Conservation (phyloP, 2,329 filamentous ascomycete genomes). For the Colletotrichum godetiae region DNA sequence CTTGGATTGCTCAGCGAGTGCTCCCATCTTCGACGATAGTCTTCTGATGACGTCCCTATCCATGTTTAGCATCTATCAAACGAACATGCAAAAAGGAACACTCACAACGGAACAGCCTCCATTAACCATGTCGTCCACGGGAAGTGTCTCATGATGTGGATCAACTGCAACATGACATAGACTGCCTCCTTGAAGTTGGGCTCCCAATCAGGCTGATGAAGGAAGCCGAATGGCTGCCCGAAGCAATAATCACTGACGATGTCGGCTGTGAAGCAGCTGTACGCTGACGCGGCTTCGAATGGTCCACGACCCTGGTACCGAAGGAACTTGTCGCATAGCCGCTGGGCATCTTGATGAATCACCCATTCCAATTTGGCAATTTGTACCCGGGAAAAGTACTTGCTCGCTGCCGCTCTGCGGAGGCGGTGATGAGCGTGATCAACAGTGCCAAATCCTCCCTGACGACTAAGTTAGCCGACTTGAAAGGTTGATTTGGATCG, state of each 20-base stretch:
- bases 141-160: constrained; percentile 32
- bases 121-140: constrained; percentile 20
- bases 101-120: constrained; percentile 28
- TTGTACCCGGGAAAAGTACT: too few relatives aligned
- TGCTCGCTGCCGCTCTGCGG: constrained; percentile 36
- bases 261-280: constrained; percentile 40
- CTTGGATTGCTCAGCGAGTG: constrained; percentile 6
- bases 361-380: too few relatives aligned
- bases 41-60: not conserved
- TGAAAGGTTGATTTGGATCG: not conserved
- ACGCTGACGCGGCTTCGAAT: constrained; percentile 7
- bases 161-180: constrained; percentile 31
- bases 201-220: constrained; percentile 26
- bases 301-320: too few relatives aligned
- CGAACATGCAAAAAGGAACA: not conserved
- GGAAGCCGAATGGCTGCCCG: constrained; percentile 36
- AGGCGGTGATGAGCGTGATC: constrained; percentile 40
- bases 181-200: constrained; percentile 29
- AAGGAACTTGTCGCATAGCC: too few relatives aligned
- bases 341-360: too few relatives aligned
- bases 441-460: constrained; percentile 36
- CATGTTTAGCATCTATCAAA: not conserved
- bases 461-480: not conserved
- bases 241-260: constrained; percentile 44
- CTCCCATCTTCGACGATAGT: constrained; percentile 8